Evolutionary conservation across 2,329 filamentous ascomycete genomes (phyloP).

Genomic region (Calonectria multiphialidica): DNA sequence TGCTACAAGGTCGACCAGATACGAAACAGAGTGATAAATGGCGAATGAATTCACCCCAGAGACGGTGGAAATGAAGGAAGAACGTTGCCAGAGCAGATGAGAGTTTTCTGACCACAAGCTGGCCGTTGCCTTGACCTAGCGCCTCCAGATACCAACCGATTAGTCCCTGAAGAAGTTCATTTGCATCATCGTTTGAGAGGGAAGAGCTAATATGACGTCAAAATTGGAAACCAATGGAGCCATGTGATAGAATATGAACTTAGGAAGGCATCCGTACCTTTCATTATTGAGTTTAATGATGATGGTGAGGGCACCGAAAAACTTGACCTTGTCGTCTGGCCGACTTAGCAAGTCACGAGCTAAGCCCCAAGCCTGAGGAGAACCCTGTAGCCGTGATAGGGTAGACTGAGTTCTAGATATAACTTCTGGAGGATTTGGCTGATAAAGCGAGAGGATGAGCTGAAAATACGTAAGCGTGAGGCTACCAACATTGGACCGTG

Average conservation of each 20-base stretch:
- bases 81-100: slow-evolving; percentile 83
- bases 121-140: slow-evolving; percentile 62
- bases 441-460: slow-evolving; percentile 67
- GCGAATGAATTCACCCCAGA: slow-evolving; percentile 75
- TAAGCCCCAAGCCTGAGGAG: slow-evolving; percentile 86
- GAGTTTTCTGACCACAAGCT: slow-evolving; percentile 78
- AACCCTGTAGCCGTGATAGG: slow-evolving; percentile 83
- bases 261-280: slow-evolving; percentile 65
- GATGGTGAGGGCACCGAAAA: slow-evolving; percentile 93
- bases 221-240: background rate
- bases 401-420: slow-evolving; percentile 74
- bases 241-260: background rate
- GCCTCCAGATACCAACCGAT: slow-evolving; percentile 72
- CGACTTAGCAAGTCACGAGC: slow-evolving; percentile 80
- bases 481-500: background rate
- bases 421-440: slow-evolving; percentile 61
- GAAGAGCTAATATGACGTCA: slow-evolving; percentile 51
- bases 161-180: slow-evolving; percentile 70
- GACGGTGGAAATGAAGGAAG: slow-evolving; percentile 76
- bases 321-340: slow-evolving; percentile 81
- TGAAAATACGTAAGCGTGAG: slow-evolving; percentile 37
- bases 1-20: slow-evolving; percentile 38
- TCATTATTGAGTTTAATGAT: slow-evolving; percentile 96
- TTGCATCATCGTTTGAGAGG: slow-evolving; percentile 68
- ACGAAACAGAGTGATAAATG: slow-evolving; percentile 70